Evolutionary conservation across 2,329 filamentous ascomycete species (phyloP).

Genomic region (Scorias spongiosa): DNA sequence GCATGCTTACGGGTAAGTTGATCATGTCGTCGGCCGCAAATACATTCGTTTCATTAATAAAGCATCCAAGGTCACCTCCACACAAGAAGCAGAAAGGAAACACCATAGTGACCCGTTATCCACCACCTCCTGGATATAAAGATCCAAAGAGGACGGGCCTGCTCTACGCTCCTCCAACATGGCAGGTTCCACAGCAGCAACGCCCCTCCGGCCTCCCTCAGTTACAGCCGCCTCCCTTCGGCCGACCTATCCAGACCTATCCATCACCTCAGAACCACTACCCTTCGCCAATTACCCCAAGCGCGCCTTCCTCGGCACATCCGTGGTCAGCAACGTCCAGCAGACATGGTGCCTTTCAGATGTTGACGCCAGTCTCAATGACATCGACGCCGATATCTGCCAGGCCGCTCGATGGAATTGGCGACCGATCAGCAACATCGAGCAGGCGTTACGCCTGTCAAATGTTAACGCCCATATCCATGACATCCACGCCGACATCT

Average conservation of each 20-base stretch:
- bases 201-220: background rate
- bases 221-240: constrained; percentile 7
- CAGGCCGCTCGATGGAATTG: constrained; percentile 1
- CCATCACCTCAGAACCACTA: constrained; percentile 1
- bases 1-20: background rate
- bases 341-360: too few species aligned
- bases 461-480: too few species aligned
- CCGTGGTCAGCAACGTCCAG: background rate
- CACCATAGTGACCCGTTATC: constrained; percentile 34
- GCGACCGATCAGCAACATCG: background rate
- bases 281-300: constrained; percentile 1
- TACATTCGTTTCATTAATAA: too few species aligned
- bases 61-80: constrained; percentile 13
- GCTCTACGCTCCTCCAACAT: constrained; percentile 7
- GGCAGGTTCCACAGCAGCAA: constrained; percentile 4
- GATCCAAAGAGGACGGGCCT: constrained; percentile 9
- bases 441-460: too few species aligned
- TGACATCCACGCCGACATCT: background rate
- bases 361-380: too few species aligned
- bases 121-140: constrained; percentile 33
- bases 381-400: background rate
- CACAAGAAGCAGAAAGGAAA: constrained; percentile 29
- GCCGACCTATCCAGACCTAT: constrained; percentile 12
- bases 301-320: background rate
- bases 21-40: too few species aligned